Percentiles rank a stretch among this genome's conserved stretches.
These are phyloP conservation scores for Staphylotrichum longicolle DNA, from an alignment of 495 filamentous ascomycete genomes.

Conservation along the genomic window DNA sequence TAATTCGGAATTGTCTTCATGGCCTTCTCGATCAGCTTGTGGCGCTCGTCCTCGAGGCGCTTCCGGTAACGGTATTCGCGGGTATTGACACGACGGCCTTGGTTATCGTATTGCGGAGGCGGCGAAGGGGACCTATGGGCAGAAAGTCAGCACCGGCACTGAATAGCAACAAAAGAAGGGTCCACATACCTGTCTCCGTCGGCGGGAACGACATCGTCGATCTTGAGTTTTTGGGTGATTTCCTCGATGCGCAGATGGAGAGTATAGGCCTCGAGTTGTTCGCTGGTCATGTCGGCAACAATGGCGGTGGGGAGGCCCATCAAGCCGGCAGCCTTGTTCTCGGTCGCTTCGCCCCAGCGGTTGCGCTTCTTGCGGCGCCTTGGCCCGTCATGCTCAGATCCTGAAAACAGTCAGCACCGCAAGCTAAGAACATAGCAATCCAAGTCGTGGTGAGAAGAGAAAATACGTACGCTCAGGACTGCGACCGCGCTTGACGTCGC, in stretches of 20 bases:
- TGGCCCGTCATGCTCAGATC: slow-evolving; percentile 62
- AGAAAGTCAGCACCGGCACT: slow-evolving; percentile 14
- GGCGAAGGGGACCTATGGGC: slow-evolving; percentile 82
- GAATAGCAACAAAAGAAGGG: background rate
- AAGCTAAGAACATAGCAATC: background rate
- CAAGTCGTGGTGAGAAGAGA: no score
- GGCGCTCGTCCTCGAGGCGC: slow-evolving; percentile 94
- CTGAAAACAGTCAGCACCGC: slow-evolving; percentile 16
- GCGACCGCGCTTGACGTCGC: slow-evolving; percentile 65
- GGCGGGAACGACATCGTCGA: slow-evolving; percentile 94
- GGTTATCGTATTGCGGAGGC: slow-evolving; percentile 96
- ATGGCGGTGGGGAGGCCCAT: slow-evolving; percentile 98
- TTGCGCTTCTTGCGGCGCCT: slow-evolving; percentile 94
- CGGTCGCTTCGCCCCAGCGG: slow-evolving; percentile 91
- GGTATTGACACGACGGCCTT: slow-evolving; percentile 96
- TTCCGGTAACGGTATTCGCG: slow-evolving; percentile 97
- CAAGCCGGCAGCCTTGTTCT: slow-evolving; percentile 96
- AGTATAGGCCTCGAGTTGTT: slow-evolving; percentile 96
- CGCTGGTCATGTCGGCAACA: slow-evolving; percentile 92
- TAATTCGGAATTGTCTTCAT: slow-evolving; percentile 99
- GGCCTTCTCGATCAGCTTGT: slow-evolving; percentile 95
- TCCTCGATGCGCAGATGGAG: slow-evolving; percentile 95
- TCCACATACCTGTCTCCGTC: slow-evolving; percentile 83
- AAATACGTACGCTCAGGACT: slow-evolving; percentile 47
- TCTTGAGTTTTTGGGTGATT: slow-evolving; percentile 97